Base-by-base conservation (phyloP, 768 basidiomycete genomes). In the Suillus tomentosus region DNA sequence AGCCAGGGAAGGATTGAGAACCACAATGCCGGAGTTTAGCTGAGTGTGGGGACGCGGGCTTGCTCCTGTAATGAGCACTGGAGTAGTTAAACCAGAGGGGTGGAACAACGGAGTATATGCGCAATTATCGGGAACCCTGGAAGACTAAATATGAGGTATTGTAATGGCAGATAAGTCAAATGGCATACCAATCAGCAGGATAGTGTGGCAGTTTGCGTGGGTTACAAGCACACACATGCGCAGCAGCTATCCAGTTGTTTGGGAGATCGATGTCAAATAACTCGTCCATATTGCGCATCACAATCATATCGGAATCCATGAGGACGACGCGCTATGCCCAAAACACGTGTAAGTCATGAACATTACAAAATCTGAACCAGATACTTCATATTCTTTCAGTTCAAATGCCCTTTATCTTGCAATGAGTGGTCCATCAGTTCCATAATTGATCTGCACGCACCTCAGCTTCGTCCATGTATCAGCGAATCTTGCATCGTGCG, bases 141-240 rank as follows among this genome's bases (percentile, higher is more conserved):
- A 59, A 50, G 48, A 50, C 51, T 62, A 7, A 19, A 42, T 58
- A 5, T 58, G 17, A 58, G 57, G 24, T 13, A 31, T 42, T 27
- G 19, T 42, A 13, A 19, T 27, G 10, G 11, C 39, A 43, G 54
- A 37, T 31, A 17, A 48, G 62, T 50, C 22, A 11, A 50, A 27
- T 5, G 34, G 3, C 37, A n/a, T 37, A 83, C 97, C 96, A 99
- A 73, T 97, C 95, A 4, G 76, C 70, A 9, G 96, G 96, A 77
- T 99, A 99, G 74, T 96, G 93, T 3, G 81, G 65, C 22, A 96
- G 74, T 72, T 87, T 89, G 45, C 87, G 85, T 8, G 96, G 96
- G 76, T 99, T 99, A 79, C 96, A 99, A 4, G 95, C 88, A 72
- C 96, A 99, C 15, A 87, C 95, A 68, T 96, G 96, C 0, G 81